Conservation (phyloP, 768 basidiomycete genomes). For the Russula sp. region DNA sequence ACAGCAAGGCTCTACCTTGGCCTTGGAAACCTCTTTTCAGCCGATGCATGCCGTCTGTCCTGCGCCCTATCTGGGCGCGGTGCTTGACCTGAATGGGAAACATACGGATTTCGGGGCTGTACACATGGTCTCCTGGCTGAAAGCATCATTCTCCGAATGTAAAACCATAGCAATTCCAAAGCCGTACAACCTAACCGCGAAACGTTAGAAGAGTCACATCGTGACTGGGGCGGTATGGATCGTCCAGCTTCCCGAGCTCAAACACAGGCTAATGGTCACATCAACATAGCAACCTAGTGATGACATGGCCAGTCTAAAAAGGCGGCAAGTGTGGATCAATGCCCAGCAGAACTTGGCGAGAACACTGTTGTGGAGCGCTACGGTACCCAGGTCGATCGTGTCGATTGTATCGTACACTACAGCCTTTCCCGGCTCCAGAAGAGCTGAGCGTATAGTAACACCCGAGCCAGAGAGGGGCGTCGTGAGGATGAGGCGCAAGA, state of each 20-base stretch:
- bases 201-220: neutral
- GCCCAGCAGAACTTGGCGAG: constrained; percentile 29
- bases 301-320: too few species aligned
- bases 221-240: neutral
- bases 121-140: constrained; percentile 35
- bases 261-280: constrained; percentile 22
- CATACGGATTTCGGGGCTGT: constrained; percentile 34
- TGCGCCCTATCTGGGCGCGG: neutral
- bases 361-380: constrained; percentile 14
- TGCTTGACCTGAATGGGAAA: neutral
- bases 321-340: constrained; percentile 35
- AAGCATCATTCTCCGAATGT: constrained; percentile 34
- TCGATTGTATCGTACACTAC: constrained; percentile 5
- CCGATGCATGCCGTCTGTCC: constrained; percentile 29
- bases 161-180: constrained; percentile 42
- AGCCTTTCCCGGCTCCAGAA: constrained; percentile 17
- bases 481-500: neutral
- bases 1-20: constrained; percentile 30
- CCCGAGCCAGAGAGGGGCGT: neutral
- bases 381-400: constrained; percentile 19
- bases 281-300: neutral
- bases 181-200: constrained; percentile 3
- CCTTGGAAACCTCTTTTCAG: constrained; percentile 33
- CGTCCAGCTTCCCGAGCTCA: constrained; percentile 29
- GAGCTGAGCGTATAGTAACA: neutral